Evolutionary conservation across 306 rosid genomes (phyloP).

Genomic region (Rosa persica): DNA sequence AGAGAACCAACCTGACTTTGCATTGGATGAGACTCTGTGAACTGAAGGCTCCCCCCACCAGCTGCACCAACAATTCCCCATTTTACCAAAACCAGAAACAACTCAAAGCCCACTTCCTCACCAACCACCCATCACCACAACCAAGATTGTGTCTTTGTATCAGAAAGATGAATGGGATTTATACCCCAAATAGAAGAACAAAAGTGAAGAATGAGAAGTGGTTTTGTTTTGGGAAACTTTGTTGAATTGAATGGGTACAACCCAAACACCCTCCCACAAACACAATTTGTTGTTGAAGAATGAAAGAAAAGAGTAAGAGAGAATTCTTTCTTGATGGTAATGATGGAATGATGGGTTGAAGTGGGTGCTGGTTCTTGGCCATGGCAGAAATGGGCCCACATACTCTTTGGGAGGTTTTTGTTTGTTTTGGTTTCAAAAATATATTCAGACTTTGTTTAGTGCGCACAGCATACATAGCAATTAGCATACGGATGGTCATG

Average conservation of each 20-base stretch:
- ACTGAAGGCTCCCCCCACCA: slow-evolving; percentile 54
- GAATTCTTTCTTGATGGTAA: slow-evolving; percentile 49
- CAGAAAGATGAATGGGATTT: slow-evolving; percentile 25
- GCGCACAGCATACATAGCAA: slow-evolving; percentile 24
- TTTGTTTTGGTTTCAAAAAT: slow-evolving; percentile 39
- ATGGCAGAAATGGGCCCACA: slow-evolving; percentile 65
- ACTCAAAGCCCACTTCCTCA: slow-evolving; percentile 32
- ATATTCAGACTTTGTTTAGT: slow-evolving; percentile 43
- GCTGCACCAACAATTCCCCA: slow-evolving; percentile 89
- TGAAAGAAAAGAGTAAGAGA: slow-evolving; percentile 33
- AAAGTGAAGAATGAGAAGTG: background rate
- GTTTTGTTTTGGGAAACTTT: background rate
- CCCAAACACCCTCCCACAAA: background rate
- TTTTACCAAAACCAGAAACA: slow-evolving; percentile 38
- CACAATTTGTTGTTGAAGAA: slow-evolving; percentile 19
- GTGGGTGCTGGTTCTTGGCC: slow-evolving; percentile 42
- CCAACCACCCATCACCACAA: slow-evolving; percentile 42
- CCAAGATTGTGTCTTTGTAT: slow-evolving; percentile 13
- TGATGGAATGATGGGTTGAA: slow-evolving; percentile 53
- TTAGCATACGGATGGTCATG: background rate
- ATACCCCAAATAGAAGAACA: background rate
- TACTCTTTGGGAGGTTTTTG: background rate
- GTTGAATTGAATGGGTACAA: slow-evolving; percentile 16
- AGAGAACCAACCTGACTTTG: slow-evolving; percentile 69
- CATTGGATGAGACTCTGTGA: slow-evolving; percentile 84